These are phyloP conservation scores for Malus hybrid DNA, from an alignment of 331 rosid species.

Conservation along the genomic window DNA sequence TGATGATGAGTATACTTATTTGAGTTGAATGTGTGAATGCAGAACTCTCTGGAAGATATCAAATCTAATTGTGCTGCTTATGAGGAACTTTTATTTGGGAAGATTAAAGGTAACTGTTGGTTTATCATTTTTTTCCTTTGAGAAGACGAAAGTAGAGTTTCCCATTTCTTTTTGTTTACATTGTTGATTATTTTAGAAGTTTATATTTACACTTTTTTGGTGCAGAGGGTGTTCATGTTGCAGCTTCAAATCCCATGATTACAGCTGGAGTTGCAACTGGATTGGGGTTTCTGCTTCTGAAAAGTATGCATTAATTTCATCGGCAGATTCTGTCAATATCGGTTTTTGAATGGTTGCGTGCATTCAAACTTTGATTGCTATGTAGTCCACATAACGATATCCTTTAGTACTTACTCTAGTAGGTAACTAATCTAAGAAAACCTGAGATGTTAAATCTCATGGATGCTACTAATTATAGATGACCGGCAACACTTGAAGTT, in stretches of 20 bases:
- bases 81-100: slow-evolving; percentile 50
- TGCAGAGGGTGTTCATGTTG: slow-evolving; percentile 65
- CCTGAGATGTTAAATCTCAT: neutral
- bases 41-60: slow-evolving; percentile 54
- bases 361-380: neutral
- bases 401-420: neutral
- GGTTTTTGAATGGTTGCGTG: neutral
- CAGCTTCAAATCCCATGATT: slow-evolving; percentile 68
- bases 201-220: slow-evolving; percentile 1
- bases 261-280: slow-evolving; percentile 59
- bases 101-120: slow-evolving; percentile 61
- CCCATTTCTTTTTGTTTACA: slow-evolving; percentile 2
- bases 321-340: neutral
- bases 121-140: neutral
- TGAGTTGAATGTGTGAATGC: slow-evolving; percentile 22
- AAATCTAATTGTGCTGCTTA: slow-evolving; percentile 56
- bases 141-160: neutral
- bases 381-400: too few relatives aligned
- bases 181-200: slow-evolving; percentile 1
- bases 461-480: neutral
- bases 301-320: slow-evolving; percentile 38
- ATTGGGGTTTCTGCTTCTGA: slow-evolving; percentile 46
- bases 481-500: neutral
- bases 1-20: neutral
- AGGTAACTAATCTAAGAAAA: neutral